phyloP scores from a whole-genome alignment of 2,329 filamentous ascomycete genomes.

The Claviceps sp. region DNA sequence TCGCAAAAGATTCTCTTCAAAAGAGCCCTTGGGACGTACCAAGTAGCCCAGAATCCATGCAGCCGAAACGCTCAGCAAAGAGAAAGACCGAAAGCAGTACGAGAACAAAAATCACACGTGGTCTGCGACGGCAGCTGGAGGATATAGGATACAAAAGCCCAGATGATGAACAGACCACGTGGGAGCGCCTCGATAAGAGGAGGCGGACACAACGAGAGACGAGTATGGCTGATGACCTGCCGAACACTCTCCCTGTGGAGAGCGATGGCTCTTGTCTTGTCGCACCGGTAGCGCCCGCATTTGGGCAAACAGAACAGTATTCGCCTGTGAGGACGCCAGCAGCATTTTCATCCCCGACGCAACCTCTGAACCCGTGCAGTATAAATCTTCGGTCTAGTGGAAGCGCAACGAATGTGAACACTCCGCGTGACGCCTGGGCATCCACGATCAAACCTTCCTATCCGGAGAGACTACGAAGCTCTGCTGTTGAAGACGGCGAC shows the following conservation, averaged over 20 bases:
- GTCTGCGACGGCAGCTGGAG: constrained; percentile 7
- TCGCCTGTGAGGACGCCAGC: constrained; percentile 10
- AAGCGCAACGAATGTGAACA: constrained; percentile 22
- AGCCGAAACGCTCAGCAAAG: constrained; percentile 1
- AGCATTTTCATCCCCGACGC: constrained; percentile 8
- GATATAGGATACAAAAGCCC: constrained; percentile 10
- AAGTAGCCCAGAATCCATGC: constrained; percentile 22
- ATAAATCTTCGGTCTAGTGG: constrained; percentile 17
- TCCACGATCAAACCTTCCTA: not conserved
- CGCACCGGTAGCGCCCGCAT: constrained; percentile 19
- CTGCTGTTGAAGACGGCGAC: not conserved
- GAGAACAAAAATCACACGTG: constrained; percentile 9
- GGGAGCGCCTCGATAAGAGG: not conserved
- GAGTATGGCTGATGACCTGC: constrained; percentile 1
- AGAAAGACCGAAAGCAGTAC: not conserved
- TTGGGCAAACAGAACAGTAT: constrained; percentile 25
- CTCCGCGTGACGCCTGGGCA: constrained; percentile 11
- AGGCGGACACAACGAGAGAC: constrained; percentile 1
- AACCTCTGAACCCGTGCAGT: not conserved
- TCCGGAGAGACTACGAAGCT: not conserved
- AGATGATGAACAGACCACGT: constrained; percentile 4
- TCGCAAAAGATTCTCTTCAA: constrained; percentile 1
- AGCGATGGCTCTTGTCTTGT: constrained; percentile 20
- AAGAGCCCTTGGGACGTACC: constrained; percentile 31
- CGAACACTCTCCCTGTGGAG: constrained; percentile 11